These are phyloP conservation scores for Salix dunnii DNA, from an alignment of 345 rosid genomes.

Conservation along the genomic window DNA sequence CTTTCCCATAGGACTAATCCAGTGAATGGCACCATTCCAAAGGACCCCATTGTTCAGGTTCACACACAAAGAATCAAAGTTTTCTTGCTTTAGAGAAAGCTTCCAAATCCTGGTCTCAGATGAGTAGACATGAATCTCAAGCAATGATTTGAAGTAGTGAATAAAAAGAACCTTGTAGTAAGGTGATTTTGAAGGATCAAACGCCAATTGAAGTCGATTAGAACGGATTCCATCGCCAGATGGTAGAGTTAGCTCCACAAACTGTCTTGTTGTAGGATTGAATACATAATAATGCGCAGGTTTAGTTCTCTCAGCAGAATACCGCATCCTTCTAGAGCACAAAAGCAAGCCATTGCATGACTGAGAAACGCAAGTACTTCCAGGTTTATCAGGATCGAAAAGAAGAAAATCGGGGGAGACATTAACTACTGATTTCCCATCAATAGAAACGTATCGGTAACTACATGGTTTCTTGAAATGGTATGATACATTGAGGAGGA, in stretches of 20 bases:
- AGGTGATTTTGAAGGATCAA: constrained; percentile 20
- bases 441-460: constrained; percentile 1
- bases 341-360: constrained; percentile 15
- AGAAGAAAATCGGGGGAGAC: not conserved
- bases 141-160: not conserved
- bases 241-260: not conserved
- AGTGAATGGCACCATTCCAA: constrained; percentile 23
- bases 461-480: not conserved
- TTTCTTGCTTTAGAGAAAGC: not conserved
- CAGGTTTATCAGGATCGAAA: not conserved
- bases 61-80: not conserved
- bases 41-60: constrained; percentile 8
- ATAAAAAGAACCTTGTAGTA: constrained; percentile 19
- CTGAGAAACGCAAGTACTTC: not conserved
- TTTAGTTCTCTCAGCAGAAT: not conserved
- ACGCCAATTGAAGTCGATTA: constrained; percentile 11
- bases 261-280: constrained; percentile 26
- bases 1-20: constrained; percentile 1
- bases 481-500: not conserved
- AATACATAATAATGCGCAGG: constrained; percentile 6
- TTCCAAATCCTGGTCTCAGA: constrained; percentile 14
- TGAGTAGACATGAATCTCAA: constrained; percentile 12
- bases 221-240: not conserved
- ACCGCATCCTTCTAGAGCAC: not conserved
- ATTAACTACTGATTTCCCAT: not conserved